Conservation (phyloP, 208 protist species). For the Acanthamoeba divionensis region DNA sequence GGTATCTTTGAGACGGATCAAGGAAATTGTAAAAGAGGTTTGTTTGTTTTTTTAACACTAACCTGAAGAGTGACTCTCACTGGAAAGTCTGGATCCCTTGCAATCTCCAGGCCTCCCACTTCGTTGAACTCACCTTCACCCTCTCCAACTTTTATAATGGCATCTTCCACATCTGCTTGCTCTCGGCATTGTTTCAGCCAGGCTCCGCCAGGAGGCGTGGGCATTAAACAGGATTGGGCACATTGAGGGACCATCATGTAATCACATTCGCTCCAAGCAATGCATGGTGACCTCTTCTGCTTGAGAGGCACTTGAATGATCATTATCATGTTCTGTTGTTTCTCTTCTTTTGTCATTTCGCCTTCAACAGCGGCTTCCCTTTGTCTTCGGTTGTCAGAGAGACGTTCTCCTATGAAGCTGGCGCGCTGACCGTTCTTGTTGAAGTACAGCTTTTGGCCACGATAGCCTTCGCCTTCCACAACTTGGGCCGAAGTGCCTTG, state of each 20-base stretch:
- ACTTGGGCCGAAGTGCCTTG: conserved; percentile 54
- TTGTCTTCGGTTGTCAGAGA: conserved; percentile 15
- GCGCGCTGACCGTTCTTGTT: conserved; percentile 43
- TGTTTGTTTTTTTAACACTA: too few species aligned
- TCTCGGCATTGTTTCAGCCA: neutral
- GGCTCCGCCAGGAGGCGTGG: neutral
- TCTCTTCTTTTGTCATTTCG: conserved; percentile 46
- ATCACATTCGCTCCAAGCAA: neutral
- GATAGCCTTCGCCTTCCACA: neutral
- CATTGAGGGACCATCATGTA: too few species aligned
- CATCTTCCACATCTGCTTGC: conserved; percentile 33
- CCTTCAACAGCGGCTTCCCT: neutral
- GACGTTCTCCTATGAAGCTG: conserved; percentile 51
- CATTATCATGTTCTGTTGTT: conserved; percentile 59
- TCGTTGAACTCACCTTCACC: conserved; percentile 39
- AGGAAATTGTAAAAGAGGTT: neutral
- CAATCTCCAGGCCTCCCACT: neutral
- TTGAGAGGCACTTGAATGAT: conserved; percentile 54
- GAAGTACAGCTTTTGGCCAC: conserved; percentile 51
- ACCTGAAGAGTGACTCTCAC: conserved; percentile 52
- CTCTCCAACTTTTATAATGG: conserved; percentile 46
- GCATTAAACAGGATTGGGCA: neutral
- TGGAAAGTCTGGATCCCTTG: conserved; percentile 8
- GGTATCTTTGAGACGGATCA: neutral
- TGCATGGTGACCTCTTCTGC: neutral